Conservation (phyloP, 208 protist genomes). For the Crithidia thermophila region DNA sequence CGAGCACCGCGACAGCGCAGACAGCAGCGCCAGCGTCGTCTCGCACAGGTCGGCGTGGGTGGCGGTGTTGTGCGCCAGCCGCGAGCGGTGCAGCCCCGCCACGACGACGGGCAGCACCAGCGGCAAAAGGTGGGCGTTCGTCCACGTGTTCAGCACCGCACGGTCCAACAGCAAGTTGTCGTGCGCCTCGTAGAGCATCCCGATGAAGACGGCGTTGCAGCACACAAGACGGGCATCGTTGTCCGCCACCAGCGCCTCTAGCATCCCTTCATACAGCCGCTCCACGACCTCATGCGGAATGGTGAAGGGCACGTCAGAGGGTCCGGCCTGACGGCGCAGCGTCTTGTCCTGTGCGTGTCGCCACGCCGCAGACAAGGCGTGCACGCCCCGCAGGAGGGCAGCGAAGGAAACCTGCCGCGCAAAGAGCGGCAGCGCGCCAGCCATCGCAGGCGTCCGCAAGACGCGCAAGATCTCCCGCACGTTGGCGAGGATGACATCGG, state of each 20-base stretch:
- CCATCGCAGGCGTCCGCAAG: constrained; percentile 3
- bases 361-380: background rate
- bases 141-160: constrained; percentile 40
- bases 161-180: constrained; percentile 28
- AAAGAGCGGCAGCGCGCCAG: constrained; percentile 12
- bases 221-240: constrained; percentile 58
- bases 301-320: background rate
- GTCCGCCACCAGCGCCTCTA: constrained; percentile 43
- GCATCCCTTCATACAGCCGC: constrained; percentile 15
- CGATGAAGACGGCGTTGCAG: constrained; percentile 58
- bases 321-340: constrained; percentile 5
- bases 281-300: constrained; percentile 3
- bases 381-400: constrained; percentile 18
- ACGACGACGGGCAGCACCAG: constrained; percentile 40
- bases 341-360: background rate
- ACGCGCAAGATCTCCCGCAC: constrained; percentile 16
- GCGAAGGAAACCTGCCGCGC: constrained; percentile 15
- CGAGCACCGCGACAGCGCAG: constrained; percentile 43
- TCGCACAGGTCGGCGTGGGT: constrained; percentile 69
- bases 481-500: constrained; percentile 17
- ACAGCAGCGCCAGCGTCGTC: constrained; percentile 55
- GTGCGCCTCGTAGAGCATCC: constrained; percentile 49
- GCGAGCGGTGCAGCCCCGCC: constrained; percentile 33
- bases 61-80: constrained; percentile 36
- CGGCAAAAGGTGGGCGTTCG: constrained; percentile 37